A percentile compares a stretch with the other conserved stretches of the same genome.
phyloP scores from a whole-genome alignment of 2,329 filamentous ascomycete genomes.

The Ophiostoma triangulosporum region DNA sequence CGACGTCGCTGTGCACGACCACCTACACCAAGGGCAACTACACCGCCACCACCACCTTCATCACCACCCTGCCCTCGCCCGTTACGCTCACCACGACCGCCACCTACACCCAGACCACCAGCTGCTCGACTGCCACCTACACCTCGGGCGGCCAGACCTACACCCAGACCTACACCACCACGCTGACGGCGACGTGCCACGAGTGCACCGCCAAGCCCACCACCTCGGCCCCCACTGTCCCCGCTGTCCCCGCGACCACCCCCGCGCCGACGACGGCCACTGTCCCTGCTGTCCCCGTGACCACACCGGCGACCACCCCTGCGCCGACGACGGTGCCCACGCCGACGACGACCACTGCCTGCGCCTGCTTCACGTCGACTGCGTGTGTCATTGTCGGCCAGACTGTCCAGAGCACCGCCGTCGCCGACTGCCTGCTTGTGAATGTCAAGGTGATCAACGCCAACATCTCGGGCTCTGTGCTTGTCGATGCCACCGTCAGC shows the following conservation, averaged over 20 bases:
- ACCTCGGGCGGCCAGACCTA: slow-evolving; percentile 4
- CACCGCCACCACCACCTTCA: not conserved
- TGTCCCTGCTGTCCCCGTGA: not conserved
- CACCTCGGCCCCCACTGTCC: slow-evolving; percentile 7
- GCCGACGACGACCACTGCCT: slow-evolving; percentile 4
- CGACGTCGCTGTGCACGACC: slow-evolving; percentile 5
- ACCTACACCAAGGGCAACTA: not conserved
- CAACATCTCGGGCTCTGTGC: slow-evolving; percentile 9
- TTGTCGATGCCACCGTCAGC: slow-evolving; percentile 11
- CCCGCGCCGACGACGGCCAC: not conserved
- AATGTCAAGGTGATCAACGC: slow-evolving; percentile 8
- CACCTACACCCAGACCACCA: slow-evolving; percentile 6
- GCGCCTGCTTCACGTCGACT: slow-evolving; percentile 9
- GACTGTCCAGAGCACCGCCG: slow-evolving; percentile 10
- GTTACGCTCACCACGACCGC: slow-evolving; percentile 4
- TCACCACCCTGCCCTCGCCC: not conserved
- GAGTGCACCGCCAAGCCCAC: slow-evolving; percentile 1
- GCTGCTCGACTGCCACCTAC: slow-evolving; percentile 7
- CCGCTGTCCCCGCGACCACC: not conserved
- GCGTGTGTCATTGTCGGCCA: slow-evolving; percentile 12
- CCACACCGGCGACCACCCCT: not conserved
- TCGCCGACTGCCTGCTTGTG: slow-evolving; percentile 13
- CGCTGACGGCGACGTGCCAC: not conserved
- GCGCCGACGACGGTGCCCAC: not conserved
- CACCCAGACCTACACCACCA: slow-evolving; percentile 5